Percentiles rank a stretch among this genome's conserved stretches.
Evolutionary conservation across 2,329 filamentous ascomycete species (phyloP).

Genomic region (Penicillium paneum): DNA sequence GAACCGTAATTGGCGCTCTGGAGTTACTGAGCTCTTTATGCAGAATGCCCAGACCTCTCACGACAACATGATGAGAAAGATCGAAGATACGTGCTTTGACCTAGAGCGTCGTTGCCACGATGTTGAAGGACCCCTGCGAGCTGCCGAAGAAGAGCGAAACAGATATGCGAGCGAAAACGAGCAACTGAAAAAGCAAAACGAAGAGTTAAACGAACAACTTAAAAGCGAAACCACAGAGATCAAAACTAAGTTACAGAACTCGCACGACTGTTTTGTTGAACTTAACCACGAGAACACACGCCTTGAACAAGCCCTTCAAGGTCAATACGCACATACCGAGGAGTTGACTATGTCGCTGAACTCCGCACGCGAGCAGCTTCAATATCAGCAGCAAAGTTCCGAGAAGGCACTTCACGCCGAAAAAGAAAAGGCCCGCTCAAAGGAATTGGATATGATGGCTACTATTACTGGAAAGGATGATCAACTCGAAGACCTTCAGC

Average conservation of each 20-base stretch:
- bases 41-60: slow-evolving; percentile 44
- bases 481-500: slow-evolving; percentile 42
- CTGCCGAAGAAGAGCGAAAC: slow-evolving; percentile 36
- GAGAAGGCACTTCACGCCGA: slow-evolving; percentile 28
- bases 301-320: slow-evolving; percentile 38
- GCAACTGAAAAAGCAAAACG: slow-evolving; percentile 33
- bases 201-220: slow-evolving; percentile 28
- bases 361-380: slow-evolving; percentile 37
- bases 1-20: slow-evolving; percentile 50
- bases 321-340: slow-evolving; percentile 38
- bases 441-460: slow-evolving; percentile 45
- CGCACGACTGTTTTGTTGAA: slow-evolving; percentile 34
- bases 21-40: slow-evolving; percentile 46
- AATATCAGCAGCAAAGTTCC: slow-evolving; percentile 33
- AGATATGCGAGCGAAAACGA: slow-evolving; percentile 36
- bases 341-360: slow-evolving; percentile 35
- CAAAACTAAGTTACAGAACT: slow-evolving; percentile 37
- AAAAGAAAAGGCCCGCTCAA: slow-evolving; percentile 31
- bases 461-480: slow-evolving; percentile 47
- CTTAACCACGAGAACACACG: slow-evolving; percentile 42
- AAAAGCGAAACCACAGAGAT: slow-evolving; percentile 32
- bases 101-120: slow-evolving; percentile 56
- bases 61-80: slow-evolving; percentile 47
- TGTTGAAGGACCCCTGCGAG: slow-evolving; percentile 53
- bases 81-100: slow-evolving; percentile 54